phyloP scores from a whole-genome alignment of 371 early-diverging fungal species.

The Cokeromyces recurvatus region DNA sequence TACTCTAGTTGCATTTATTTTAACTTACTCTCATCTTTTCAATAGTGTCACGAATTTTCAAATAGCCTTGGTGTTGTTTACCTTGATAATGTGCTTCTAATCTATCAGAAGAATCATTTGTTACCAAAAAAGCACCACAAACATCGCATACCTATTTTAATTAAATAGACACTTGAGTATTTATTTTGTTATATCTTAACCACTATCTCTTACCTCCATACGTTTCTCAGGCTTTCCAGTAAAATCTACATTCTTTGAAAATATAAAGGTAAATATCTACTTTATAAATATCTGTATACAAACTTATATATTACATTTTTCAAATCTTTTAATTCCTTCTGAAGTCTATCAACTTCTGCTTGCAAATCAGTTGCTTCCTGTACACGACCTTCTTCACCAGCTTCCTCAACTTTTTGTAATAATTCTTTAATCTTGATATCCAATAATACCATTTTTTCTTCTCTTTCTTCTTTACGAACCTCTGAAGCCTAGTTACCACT shows the following conservation, averaged over 20 bases:
- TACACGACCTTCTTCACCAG: slow-evolving; percentile 77
- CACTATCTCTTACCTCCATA: slow-evolving; percentile 44
- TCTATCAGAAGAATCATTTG: slow-evolving; percentile 76
- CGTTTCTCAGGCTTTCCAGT: slow-evolving; percentile 70
- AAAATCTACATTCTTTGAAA: slow-evolving; percentile 58
- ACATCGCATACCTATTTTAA: slow-evolving; percentile 72
- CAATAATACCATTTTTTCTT: slow-evolving; percentile 77
- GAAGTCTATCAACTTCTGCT: slow-evolving; percentile 61
- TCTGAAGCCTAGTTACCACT: slow-evolving; percentile 46
- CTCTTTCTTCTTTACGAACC: slow-evolving; percentile 72
- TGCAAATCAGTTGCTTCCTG: slow-evolving; percentile 69
- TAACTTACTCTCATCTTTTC: slow-evolving; percentile 65
- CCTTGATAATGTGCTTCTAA: slow-evolving; percentile 86
- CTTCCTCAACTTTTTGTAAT: slow-evolving; percentile 64
- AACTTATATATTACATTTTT: slow-evolving; percentile 61
- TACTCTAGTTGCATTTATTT: not conserved
- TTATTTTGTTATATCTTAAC: not conserved
- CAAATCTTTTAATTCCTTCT: slow-evolving; percentile 57
- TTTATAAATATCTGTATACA: not conserved
- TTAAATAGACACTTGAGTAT: not conserved
- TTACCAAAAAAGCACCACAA: slow-evolving; percentile 86
- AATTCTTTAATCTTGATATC: slow-evolving; percentile 79
- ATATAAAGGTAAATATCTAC: not conserved
- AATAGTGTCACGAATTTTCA: slow-evolving; percentile 75
- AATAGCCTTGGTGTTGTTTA: slow-evolving; percentile 87